These are phyloP conservation scores for Septoria linicola DNA, from an alignment of 2,329 filamentous ascomycete species.

Conservation along the genomic window DNA sequence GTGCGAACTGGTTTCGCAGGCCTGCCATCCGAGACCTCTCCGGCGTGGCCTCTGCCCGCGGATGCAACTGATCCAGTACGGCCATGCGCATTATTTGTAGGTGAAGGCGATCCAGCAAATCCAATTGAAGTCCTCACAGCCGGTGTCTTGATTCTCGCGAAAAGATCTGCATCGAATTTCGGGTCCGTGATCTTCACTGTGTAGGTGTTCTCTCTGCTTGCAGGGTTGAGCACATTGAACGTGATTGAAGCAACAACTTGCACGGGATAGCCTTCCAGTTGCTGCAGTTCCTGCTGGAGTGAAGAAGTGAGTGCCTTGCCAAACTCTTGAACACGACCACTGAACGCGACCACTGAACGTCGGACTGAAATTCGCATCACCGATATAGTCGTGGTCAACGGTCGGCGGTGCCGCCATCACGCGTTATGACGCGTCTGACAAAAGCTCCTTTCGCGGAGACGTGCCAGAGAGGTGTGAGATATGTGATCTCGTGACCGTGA, in stretches of 20 bases:
- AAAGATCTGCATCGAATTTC: constrained; percentile 21
- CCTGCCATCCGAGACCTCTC: constrained; percentile 17
- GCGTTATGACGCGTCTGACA: constrained; percentile 8
- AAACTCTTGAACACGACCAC: too few species aligned
- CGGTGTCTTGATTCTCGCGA: constrained; percentile 16
- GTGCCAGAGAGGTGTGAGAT: background rate
- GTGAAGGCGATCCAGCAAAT: constrained; percentile 15
- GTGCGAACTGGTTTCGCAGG: constrained; percentile 24
- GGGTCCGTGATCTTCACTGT: constrained; percentile 24
- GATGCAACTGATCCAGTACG: constrained; percentile 3
- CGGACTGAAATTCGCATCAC: constrained; percentile 28
- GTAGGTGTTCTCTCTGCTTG: constrained; percentile 27
- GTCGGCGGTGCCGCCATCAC: constrained; percentile 13
- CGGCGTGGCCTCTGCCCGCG: background rate
- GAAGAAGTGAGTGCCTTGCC: constrained; percentile 23
- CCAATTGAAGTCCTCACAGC: constrained; percentile 9
- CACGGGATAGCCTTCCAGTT: constrained; percentile 19
- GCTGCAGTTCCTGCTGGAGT: constrained; percentile 27
- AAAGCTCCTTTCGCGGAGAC: background rate
- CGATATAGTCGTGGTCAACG: constrained; percentile 30
- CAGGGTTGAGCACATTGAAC: constrained; percentile 23
- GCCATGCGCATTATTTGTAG: constrained; percentile 9
- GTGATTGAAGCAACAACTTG: constrained; percentile 29
- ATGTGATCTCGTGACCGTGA: background rate
- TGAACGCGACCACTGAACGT: too few species aligned